Evolutionary conservation across 306 rosid species (phyloP), one percentile per base, ranked within the genome.

Genomic region (Prosopis cineraria): DNA sequence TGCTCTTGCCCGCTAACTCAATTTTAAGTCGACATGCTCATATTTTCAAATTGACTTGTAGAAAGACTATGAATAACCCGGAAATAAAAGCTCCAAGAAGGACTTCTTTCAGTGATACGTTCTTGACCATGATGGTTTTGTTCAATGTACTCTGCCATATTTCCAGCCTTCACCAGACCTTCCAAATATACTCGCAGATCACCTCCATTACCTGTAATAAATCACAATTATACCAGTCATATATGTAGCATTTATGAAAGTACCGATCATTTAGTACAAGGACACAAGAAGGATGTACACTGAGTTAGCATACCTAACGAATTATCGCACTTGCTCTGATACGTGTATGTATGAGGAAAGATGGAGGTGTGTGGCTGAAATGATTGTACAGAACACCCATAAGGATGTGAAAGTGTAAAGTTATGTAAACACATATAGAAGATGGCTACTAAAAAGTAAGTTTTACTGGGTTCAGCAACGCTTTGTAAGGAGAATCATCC

Each of bases 401-500:
- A 43, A 73, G 77, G 36, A 72, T 41, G 70, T 25, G 52, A 76
- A 22, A 10, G 2, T 63, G 3, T 37, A 22, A 78, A 31, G 71
- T 56, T 6, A 13, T n/a, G 11, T 10, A n/a, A 43, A 75, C n/a
- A 58, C 0, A 12, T 1, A 12, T 64, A 48, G 37, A 25, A n/a
- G 31, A 67, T 39, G 24, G n/a, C 29, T 44, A 34, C 31, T 25
- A 36, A 66, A 19, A 50, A 72, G 4, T 10, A 25, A 62, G 24
- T 64, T 82, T 86, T 85, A 90, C 96, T 25, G 97, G 96, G 80
- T 94, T 94, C 78, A 90, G 91, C 73, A 91, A 83, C 24, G 91
- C 91, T 84, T 94, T 94, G 85, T 91, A 89, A 0, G 97, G 98
- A 52, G 98, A 94, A 86, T 94, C 98, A 79, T 94, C 98, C 87